These are phyloP conservation scores for Leucogyrophana mollusca DNA, from an alignment of 768 basidiomycete genomes.

Conservation along the genomic window DNA sequence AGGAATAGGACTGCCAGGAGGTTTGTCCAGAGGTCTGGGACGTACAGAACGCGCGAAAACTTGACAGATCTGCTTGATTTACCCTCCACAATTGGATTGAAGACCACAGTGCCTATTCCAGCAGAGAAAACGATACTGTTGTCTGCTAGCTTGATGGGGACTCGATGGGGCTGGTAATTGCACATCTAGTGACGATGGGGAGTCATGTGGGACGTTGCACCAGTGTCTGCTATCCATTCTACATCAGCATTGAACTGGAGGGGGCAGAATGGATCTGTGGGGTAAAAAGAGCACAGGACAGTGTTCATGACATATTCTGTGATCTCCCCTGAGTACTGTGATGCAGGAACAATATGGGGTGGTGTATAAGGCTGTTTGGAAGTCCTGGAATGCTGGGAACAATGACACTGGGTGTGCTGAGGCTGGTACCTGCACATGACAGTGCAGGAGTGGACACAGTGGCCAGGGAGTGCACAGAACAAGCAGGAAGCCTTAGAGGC, in stretches of 20 bases:
- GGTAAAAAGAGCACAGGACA: constrained; percentile 3
- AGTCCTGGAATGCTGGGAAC: too few species aligned
- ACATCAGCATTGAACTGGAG: constrained; percentile 1
- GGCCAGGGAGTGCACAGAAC: neutral
- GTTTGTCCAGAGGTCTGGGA: constrained; percentile 17
- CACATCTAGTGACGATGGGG: constrained; percentile 15
- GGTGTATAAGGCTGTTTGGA: too few species aligned
- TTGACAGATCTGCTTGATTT: constrained; percentile 6
- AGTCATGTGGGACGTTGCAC: constrained; percentile 33
- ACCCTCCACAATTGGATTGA: constrained; percentile 13
- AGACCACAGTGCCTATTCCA: constrained; percentile 25
- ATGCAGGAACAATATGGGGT: too few species aligned
- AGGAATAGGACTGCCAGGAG: constrained; percentile 16
- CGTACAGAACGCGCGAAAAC: constrained; percentile 18
- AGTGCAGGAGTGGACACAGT: neutral
- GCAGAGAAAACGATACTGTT: neutral
- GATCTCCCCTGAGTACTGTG: too few species aligned
- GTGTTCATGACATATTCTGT: constrained; percentile 1
- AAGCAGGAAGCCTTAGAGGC: too few species aligned
- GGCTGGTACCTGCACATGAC: neutral
- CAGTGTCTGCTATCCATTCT: constrained; percentile 31
- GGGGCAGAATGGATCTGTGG: neutral
- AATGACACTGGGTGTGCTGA: too few species aligned
- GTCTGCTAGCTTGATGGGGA: constrained; percentile 21
- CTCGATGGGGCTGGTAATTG: too few species aligned